Percentiles rank a stretch among this genome's conserved stretches.
Evolutionary conservation across 306 rosid species (phyloP).

Genomic region (Pyrus betulifolia): DNA sequence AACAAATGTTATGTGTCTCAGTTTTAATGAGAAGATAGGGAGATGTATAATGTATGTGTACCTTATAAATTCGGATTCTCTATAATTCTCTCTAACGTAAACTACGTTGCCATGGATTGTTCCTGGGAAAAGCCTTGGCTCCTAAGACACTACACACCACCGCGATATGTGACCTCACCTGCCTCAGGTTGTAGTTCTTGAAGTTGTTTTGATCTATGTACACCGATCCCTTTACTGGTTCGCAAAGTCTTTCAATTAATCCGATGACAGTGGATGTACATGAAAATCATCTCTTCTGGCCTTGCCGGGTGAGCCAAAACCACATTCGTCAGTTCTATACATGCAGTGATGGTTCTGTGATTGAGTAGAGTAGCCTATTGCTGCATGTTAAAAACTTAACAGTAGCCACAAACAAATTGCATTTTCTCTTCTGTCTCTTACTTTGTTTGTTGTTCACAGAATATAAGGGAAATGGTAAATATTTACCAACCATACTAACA

Average conservation of each 20-base stretch:
- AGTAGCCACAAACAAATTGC: neutral
- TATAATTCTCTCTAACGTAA: slow-evolving; percentile 27
- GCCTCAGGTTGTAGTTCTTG: slow-evolving; percentile 26
- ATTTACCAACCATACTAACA: neutral
- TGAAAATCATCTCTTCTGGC: slow-evolving; percentile 48
- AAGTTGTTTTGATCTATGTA: slow-evolving; percentile 31
- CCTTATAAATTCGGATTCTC: slow-evolving; percentile 34
- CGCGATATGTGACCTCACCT: slow-evolving; percentile 40
- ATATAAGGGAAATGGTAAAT: neutral
- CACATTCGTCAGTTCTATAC: slow-evolving; percentile 26
- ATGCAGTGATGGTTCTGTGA: neutral
- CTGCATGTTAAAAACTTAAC: neutral
- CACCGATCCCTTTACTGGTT: slow-evolving; percentile 35
- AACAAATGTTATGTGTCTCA: neutral
- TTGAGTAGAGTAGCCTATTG: neutral
- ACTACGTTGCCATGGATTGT: slow-evolving; percentile 45
- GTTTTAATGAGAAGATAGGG: neutral
- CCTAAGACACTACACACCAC: slow-evolving; percentile 50
- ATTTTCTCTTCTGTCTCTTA: neutral
- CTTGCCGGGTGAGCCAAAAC: slow-evolving; percentile 42
- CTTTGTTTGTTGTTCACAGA: neutral
- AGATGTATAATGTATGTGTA: neutral
- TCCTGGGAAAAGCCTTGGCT: slow-evolving; percentile 51
- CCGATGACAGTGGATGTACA: slow-evolving; percentile 60
- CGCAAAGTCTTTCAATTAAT: slow-evolving; percentile 53